Conservation (phyloP, 306 rosid genomes). For the Quercus robur region DNA sequence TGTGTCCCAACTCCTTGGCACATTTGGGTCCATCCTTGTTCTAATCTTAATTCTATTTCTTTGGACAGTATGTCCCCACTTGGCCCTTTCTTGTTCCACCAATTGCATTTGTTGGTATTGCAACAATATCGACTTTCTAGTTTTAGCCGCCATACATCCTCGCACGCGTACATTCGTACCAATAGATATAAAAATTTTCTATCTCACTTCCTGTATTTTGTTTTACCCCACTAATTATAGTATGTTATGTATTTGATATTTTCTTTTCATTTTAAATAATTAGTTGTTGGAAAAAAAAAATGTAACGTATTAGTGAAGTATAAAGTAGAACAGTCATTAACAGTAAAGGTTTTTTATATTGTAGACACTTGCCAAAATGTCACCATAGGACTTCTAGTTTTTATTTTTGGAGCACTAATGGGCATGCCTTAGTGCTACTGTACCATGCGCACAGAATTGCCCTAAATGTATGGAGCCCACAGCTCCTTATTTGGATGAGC, state of each 20-base stretch:
- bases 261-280: no score
- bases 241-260: no score
- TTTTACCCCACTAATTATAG: no score
- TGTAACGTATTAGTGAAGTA: rapidly evolving
- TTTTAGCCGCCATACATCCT: conserved; percentile 69
- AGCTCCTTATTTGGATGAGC: background rate
- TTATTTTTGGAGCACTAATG: conserved; percentile 34
- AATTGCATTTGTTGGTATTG: conserved; percentile 35
- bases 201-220: no score
- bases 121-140: conserved; percentile 12
- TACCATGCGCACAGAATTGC: conserved; percentile 59
- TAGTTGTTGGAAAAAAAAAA: no score
- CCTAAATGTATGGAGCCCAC: conserved; percentile 49
- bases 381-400: conserved; percentile 24
- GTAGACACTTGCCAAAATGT: conserved; percentile 22
- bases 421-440: conserved; percentile 64
- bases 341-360: no score
- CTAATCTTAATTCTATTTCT: conserved; percentile 20
- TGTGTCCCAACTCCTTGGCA: conserved; percentile 70
- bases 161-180: conserved; percentile 54
- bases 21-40: conserved; percentile 48
- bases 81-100: conserved; percentile 45
- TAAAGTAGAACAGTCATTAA: no score
- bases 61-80: conserved; percentile 67
- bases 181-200: no score